These are phyloP conservation scores for Xylariaceae sp. DNA, from an alignment of 2,329 filamentous ascomycete genomes.

Conservation along the genomic window DNA sequence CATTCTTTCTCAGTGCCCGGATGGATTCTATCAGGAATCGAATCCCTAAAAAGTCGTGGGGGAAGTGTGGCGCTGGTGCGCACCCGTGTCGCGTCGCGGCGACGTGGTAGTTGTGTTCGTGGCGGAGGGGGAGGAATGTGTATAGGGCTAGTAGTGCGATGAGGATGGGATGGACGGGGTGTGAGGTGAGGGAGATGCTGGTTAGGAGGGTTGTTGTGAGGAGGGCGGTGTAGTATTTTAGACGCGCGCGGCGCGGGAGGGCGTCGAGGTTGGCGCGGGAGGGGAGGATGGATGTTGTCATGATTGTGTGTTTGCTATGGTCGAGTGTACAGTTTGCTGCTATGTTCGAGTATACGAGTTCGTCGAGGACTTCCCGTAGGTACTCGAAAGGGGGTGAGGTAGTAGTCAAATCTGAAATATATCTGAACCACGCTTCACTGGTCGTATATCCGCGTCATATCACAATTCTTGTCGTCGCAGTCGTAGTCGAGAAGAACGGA, in stretches of 20 bases:
- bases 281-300: no score
- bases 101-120: conserved; percentile 18
- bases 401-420: no score
- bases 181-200: neutral
- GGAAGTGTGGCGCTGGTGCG: conserved; percentile 20
- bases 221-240: neutral
- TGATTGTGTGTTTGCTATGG: no score
- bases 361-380: no score
- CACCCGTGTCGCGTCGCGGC: conserved; percentile 21
- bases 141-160: conserved; percentile 15
- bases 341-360: no score
- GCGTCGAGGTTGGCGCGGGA: no score
- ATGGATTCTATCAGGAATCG: conserved; percentile 25
- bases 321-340: no score
- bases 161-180: conserved; percentile 2
- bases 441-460: neutral
- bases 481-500: neutral
- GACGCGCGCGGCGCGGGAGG: no score
- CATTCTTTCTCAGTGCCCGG: conserved; percentile 12
- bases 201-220: conserved; percentile 5
- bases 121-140: conserved; percentile 20
- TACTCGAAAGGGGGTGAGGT: no score
- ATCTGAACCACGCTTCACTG: no score
- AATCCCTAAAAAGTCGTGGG: conserved; percentile 24
- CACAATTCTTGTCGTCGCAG: neutral